Evolutionary conservation across 202 grass and related monocot genomes (phyloP).

Genomic region (Panicum hallii): DNA sequence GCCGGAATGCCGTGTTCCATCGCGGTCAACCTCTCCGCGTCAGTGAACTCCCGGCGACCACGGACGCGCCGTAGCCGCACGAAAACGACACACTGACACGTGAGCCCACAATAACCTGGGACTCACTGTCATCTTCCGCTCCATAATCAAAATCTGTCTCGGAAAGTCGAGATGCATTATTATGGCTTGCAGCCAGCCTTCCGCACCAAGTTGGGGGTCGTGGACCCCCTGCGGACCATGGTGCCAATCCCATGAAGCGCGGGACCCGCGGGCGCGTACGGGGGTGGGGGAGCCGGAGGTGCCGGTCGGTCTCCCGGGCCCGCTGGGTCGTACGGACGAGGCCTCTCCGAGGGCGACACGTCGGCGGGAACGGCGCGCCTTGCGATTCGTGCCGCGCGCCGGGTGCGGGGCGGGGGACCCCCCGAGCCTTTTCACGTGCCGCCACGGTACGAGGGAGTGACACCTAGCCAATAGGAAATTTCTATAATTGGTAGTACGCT

Average conservation of each 20-base stretch:
- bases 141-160: not conserved
- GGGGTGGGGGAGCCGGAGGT: not conserved
- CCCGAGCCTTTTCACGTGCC: constrained; percentile 5
- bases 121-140: not conserved
- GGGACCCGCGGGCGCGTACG: constrained; percentile 30
- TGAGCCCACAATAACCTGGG: rapidly evolving
- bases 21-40: not conserved
- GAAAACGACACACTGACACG: not conserved
- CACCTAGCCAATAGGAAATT: constrained; percentile 3
- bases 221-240: not conserved
- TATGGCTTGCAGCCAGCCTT: not conserved
- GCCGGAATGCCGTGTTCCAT: not conserved
- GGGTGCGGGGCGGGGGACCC: not conserved
- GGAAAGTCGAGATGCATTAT: not conserved
- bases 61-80: rapidly evolving
- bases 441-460: not conserved
- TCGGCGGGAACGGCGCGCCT: not conserved
- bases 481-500: not conserved
- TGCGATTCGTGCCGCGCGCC: not conserved
- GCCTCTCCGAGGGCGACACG: constrained; percentile 23
- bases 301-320: not conserved
- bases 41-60: not conserved
- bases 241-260: constrained; percentile 21
- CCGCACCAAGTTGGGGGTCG: not conserved
- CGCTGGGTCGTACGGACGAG: constrained; percentile 25